phyloP scores from a whole-genome alignment of 2,329 filamentous ascomycete genomes.

The Trematosphaeria pertusa region DNA sequence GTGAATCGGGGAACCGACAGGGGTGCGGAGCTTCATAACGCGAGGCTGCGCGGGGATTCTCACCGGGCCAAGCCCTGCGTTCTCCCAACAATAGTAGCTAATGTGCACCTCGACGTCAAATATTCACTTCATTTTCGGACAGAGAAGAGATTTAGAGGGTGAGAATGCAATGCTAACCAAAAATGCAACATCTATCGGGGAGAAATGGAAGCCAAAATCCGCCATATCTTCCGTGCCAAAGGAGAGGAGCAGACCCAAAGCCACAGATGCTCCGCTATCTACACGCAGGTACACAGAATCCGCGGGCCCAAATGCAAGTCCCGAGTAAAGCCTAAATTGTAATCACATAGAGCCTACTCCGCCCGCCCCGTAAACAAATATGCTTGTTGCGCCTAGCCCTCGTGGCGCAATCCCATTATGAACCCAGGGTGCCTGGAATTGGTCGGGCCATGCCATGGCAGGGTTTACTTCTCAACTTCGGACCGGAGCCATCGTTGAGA shows the following conservation, averaged over 20 bases:
- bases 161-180: slow-evolving; percentile 13
- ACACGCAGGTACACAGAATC: slow-evolving; percentile 24
- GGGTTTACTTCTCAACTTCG: slow-evolving; percentile 9
- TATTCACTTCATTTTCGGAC: too few species aligned
- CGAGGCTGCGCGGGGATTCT: too few species aligned
- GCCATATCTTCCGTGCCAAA: slow-evolving; percentile 36
- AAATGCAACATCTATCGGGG: slow-evolving; percentile 38
- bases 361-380: neutral
- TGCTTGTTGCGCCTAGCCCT: slow-evolving; percentile 4
- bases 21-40: slow-evolving; percentile 11
- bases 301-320: slow-evolving; percentile 14
- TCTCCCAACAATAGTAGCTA: too few species aligned
- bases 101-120: too few species aligned
- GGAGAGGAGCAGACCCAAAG: slow-evolving; percentile 25
- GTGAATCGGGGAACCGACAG: slow-evolving; percentile 19
- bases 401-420: slow-evolving; percentile 3
- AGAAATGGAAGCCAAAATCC: slow-evolving; percentile 32
- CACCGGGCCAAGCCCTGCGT: too few species aligned
- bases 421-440: slow-evolving; percentile 8
- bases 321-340: slow-evolving; percentile 7
- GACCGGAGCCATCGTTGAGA: slow-evolving; percentile 11
- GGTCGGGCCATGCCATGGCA: slow-evolving; percentile 6
- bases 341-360: slow-evolving; percentile 9
- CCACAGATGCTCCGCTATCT: slow-evolving; percentile 29
- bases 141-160: neutral